Base-by-base conservation (phyloP, 768 basidiomycete genomes). In the Boletus rubroflammeus region DNA sequence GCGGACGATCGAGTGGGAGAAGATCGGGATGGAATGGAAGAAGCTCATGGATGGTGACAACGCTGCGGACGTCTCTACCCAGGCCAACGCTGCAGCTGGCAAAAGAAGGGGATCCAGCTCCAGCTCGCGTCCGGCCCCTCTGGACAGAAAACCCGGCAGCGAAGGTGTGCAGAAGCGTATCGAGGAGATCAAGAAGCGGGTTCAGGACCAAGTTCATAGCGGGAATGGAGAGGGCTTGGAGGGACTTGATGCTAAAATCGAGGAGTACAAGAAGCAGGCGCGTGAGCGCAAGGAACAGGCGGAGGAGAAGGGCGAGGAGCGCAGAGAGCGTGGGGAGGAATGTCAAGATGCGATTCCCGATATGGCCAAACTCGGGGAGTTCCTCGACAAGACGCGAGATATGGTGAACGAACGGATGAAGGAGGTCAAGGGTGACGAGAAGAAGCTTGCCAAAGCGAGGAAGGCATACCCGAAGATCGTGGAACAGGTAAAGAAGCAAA, bases 21-120 rank as follows among this genome's bases (percentile, higher is more conserved):
- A 48, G 36, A 51, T 67, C 6, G 58, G 69, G 14, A 10, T 5
- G n/a, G 53, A 53, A n/a, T 62, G 68, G 68, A 59, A 50, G 55
- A 44, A n/a, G 13, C 46, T 56, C 3, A 47, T 63, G 58, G 50
- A 56, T 0, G 50, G 43, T 1, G 49, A 40, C 26, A 23, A 48
- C 15, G 15, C 31, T 5, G 17, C 21, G 7, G 50, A 28, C 17
- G 10, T n/a, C 42, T 53, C 38, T 26, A 19, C 42, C n/a, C 13
- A 3, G 21, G 41, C 19, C 36, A 21, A 32, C 15, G 31, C 42
- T 6, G 23, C 19, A 2, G 21, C 19, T 17, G 29, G 35, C 13
- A 19, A 31, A 23, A 34, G 2, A 21, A 15, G 23, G 21, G 28
- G 15, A 11, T 45, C 32, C 8, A 13, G 41, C 3, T 19, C 13